phyloP scores from a whole-genome alignment of 352 stramenopile genomes.

The Phytophthora pinifolia region DNA sequence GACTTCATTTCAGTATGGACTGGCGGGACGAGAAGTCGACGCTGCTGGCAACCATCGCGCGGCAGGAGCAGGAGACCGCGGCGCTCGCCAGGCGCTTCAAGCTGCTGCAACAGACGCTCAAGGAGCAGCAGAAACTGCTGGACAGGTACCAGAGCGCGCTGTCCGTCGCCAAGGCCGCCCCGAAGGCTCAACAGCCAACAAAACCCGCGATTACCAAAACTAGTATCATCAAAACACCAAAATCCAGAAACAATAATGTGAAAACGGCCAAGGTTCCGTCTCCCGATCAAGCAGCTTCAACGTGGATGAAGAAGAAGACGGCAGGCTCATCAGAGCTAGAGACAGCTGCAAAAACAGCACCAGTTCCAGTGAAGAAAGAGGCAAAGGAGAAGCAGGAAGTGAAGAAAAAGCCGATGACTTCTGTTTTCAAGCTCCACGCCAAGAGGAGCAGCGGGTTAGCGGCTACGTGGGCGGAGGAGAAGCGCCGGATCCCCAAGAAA shows the following conservation, averaged over 20 bases:
- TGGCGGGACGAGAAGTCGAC: constrained; percentile 50
- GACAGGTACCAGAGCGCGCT: constrained; percentile 67
- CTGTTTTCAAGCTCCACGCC: constrained; percentile 4
- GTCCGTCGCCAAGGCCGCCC: neutral
- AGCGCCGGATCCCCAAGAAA: constrained; percentile 32
- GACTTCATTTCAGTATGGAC: constrained; percentile 20
- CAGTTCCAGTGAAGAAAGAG: constrained; percentile 7
- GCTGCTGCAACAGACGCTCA: constrained; percentile 58
- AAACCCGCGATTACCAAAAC: constrained; percentile 11
- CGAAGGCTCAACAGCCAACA: neutral
- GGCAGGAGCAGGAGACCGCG: constrained; percentile 40
- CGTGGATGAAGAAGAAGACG: constrained; percentile 25
- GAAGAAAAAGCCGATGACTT: constrained; percentile 2
- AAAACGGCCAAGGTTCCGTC: constrained; percentile 1
- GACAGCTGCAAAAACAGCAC: constrained; percentile 1
- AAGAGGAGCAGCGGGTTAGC: constrained; percentile 21
- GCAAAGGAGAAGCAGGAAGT: neutral
- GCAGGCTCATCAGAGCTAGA: neutral
- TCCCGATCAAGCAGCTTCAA: neutral
- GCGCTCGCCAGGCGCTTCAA: constrained; percentile 57
- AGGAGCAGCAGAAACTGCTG: constrained; percentile 70
- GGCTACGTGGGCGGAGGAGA: constrained; percentile 49
- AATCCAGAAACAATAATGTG: constrained; percentile 2
- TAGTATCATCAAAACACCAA: constrained; percentile 6
- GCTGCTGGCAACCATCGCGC: constrained; percentile 48